Conservation (phyloP, 2,329 filamentous ascomycete species). For the Diaporthe ampelina region DNA sequence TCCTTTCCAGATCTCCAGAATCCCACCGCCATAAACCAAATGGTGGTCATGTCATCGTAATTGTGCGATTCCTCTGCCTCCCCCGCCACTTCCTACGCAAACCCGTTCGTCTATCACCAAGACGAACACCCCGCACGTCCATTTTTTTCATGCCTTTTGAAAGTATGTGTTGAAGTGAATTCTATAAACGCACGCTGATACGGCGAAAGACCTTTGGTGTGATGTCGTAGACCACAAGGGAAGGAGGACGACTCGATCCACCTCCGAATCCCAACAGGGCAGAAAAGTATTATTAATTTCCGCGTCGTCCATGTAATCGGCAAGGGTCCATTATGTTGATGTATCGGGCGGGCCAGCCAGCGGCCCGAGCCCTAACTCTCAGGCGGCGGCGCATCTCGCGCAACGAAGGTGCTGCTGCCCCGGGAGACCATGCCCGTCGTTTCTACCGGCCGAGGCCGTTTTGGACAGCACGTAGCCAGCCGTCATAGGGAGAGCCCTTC, state of each 20-base stretch:
- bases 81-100: background rate
- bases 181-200: conserved; percentile 31
- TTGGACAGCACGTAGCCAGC: conserved; percentile 39
- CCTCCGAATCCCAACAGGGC: background rate
- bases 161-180: conserved; percentile 13
- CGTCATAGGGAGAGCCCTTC: conserved; percentile 38
- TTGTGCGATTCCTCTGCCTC: background rate
- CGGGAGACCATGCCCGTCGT: conserved; percentile 10
- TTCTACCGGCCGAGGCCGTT: conserved; percentile 32
- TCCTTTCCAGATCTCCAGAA: conserved; percentile 1
- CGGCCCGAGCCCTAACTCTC: conserved; percentile 23
- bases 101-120: conserved; percentile 21
- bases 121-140: conserved; percentile 15
- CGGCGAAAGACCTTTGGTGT: background rate
- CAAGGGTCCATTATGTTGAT: conserved; percentile 7
- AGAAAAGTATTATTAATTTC: conserved; percentile 5
- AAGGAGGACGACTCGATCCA: background rate
- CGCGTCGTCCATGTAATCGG: background rate
- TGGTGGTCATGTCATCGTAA: conserved; percentile 25
- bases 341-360: conserved; percentile 28
- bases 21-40: conserved; percentile 12
- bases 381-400: conserved; percentile 18
- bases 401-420: background rate
- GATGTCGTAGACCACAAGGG: background rate
- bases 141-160: conserved; percentile 29